Base-by-base conservation (phyloP, 352 stramenopile species). In the Phytopythium delawarense region DNA sequence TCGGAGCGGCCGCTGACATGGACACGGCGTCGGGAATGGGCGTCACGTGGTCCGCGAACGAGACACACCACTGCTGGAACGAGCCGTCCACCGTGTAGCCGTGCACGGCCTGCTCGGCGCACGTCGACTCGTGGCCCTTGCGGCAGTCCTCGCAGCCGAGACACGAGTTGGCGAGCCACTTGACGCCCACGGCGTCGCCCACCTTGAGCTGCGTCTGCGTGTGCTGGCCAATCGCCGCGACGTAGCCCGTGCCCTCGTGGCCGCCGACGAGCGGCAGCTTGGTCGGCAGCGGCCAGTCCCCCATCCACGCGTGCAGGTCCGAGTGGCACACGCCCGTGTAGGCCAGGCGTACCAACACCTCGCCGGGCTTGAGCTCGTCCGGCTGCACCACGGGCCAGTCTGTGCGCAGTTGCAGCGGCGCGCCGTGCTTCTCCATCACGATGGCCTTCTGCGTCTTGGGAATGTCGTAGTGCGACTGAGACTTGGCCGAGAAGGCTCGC, bases 11-110 rank as follows among this genome's bases (percentile, higher is more conserved):
- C 5, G 58, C 69, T 7, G 66, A 61, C 44, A 88, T 67, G 1
- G 71, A 58, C 28, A 92, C 65, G 21, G 65, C 71, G 13, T 78
- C 65, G 1, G 87, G 87, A 66, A 96, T 83, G 28, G 80, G 79
- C n/a, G 84, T 86, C 50, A 96, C 87, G 50, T 78, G 70, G 57
- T 88, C 69, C 7, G 72, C 74, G 63, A 94, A 97, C 44, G 81
- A 89, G 45, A 90, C 83, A 37, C 67, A 79, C 71, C 70, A 81
- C 58, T 83, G 67, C 50, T 75, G 65, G 58, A 90, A 90, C 12
- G 89, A 87, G n/a, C 65, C 71, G 46, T 75, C 66, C 16, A 79
- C 51, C 15, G 64, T 73, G 62, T 71, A 71, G 59, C 74, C 73
- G 57, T 81, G 73, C 56, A 75, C 55, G 34, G 71, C 54, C 25